Evolutionary conservation across 2,329 filamentous ascomycete species (phyloP).

Genomic region (Exophiala aquamarina): DNA sequence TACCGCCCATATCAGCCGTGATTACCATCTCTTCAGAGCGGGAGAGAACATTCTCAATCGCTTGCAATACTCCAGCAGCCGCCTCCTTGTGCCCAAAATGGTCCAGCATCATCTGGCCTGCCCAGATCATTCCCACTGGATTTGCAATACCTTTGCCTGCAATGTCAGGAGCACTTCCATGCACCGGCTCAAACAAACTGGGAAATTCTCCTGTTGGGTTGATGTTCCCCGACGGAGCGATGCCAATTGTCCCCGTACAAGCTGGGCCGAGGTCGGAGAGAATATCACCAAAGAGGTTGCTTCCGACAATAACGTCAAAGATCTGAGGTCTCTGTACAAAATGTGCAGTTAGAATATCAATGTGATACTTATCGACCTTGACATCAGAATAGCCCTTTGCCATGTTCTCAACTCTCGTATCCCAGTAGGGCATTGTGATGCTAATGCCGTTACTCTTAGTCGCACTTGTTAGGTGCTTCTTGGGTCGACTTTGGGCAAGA

Average conservation of each 20-base stretch:
- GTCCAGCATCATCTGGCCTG: constrained; percentile 98
- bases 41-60: constrained; percentile 89
- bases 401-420: constrained; percentile 58
- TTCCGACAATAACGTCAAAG: constrained; percentile 96
- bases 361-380: constrained; percentile 94
- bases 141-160: constrained; percentile 95
- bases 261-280: constrained; percentile 99
- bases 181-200: constrained; percentile 99
- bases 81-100: constrained; percentile 91
- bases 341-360: constrained; percentile 98
- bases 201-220: constrained; percentile 74
- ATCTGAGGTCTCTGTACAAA: constrained; percentile 93
- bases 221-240: constrained; percentile 97
- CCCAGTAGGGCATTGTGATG: constrained; percentile 68
- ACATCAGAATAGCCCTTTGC: constrained; percentile 92
- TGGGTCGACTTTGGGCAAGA: constrained; percentile 87
- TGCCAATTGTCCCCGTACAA: constrained; percentile 93
- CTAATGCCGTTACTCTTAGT: constrained; percentile 99
- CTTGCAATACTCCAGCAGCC: constrained; percentile 84
- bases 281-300: constrained; percentile 99
- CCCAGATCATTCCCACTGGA: constrained; percentile 91
- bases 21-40: constrained; percentile 78
- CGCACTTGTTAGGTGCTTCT: constrained; percentile 98
- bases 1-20: constrained; percentile 94
- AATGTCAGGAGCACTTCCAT: constrained; percentile 95